A percentile compares a stretch with the other conserved stretches of the same genome.
Conservation (phyloP, 805 yeast genomes). For the Candida succiphila region DNA sequence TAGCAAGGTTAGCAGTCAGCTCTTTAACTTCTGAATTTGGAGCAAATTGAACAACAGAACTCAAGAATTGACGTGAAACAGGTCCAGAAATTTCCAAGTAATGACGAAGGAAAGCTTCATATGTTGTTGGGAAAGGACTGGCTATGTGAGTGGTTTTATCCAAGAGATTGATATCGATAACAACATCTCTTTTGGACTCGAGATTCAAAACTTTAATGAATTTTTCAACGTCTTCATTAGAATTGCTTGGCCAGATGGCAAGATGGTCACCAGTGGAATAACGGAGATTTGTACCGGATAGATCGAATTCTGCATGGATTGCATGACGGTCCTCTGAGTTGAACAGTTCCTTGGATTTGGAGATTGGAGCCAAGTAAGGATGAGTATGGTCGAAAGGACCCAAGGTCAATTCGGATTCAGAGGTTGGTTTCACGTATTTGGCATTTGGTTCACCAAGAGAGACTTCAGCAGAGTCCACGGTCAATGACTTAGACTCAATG, state of each 20-base stretch:
- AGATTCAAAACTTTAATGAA: conserved; percentile 60
- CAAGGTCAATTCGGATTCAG: conserved; percentile 26
- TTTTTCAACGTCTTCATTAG: conserved; percentile 60
- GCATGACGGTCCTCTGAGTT: conserved; percentile 59
- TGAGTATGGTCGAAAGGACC: conserved; percentile 78
- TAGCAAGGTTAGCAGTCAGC: conserved; percentile 42
- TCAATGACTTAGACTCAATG: conserved; percentile 25
- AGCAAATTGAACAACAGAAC: conserved; percentile 69
- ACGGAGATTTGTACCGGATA: conserved; percentile 61
- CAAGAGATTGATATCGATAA: conserved; percentile 54
- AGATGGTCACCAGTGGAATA: conserved; percentile 95
- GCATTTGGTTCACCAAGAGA: conserved; percentile 78
- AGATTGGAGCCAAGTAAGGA: conserved; percentile 72
- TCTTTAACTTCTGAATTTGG: conserved; percentile 53
- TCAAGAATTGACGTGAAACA: conserved; percentile 79
- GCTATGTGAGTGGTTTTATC: conserved; percentile 52
- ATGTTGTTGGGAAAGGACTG: conserved; percentile 78
- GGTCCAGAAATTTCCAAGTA: conserved; percentile 89
- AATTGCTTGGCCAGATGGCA: conserved; percentile 90
- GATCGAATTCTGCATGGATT: conserved; percentile 83
- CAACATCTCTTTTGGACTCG: conserved; percentile 36
- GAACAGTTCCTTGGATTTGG: conserved; percentile 60
- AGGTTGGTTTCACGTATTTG: conserved; percentile 32
- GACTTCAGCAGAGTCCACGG: conserved; percentile 25
- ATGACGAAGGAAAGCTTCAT: conserved; percentile 76